Base-by-base conservation (phyloP, 179 eudicot species). In the Drosera spatulata region DNA sequence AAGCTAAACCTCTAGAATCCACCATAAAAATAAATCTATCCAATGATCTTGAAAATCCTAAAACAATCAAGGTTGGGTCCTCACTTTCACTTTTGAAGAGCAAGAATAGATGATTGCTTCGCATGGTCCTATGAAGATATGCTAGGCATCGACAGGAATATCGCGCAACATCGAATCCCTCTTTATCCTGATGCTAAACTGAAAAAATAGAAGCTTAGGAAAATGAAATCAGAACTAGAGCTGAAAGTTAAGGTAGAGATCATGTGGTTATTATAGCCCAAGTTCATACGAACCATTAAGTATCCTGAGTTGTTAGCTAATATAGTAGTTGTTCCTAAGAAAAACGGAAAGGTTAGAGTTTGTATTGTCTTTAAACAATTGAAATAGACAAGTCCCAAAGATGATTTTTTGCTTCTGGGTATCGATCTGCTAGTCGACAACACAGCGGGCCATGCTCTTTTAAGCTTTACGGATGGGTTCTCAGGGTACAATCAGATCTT, bases 401-500 rank as follows among this genome's bases (percentile, higher is more conserved):
- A 12, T 52, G 48, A 45, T 45, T 45, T 45, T 9, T 9, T 45
- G 48, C 48, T 45, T 9, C 48, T 9, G 9, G 6, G 9, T 45
- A 45, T 45, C 48, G 9, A 45, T 45, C 5, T 45, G 5, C 9
- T 5, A 9, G 48, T 45, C 9, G 48, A 9, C 48, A 45, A 45
- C 48, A 45, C 9, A 9, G 9, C 48, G n/a, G n/a, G n/a, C n/a
- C n/a, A n/a, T n/a, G n/a, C n/a, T n/a, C n/a, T n/a, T n/a, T n/a
- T n/a, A n/a, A n/a, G n/a, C 48, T 45, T 52, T 15, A 52, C n/a
- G 55, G 13, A 52, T 52, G 55, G 12, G 12, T 52, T 52, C 55
- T 52, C 33, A 15, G 12, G n/a, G n/a, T n/a, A n/a, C n/a, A n/a
- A n/a, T n/a, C n/a, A n/a, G n/a, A n/a, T n/a, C n/a, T n/a, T n/a